Evolutionary conservation across 2,329 filamentous ascomycete species (phyloP), one percentile per base, ranked within the genome.

Genomic region (Xylariaceae sp.): DNA sequence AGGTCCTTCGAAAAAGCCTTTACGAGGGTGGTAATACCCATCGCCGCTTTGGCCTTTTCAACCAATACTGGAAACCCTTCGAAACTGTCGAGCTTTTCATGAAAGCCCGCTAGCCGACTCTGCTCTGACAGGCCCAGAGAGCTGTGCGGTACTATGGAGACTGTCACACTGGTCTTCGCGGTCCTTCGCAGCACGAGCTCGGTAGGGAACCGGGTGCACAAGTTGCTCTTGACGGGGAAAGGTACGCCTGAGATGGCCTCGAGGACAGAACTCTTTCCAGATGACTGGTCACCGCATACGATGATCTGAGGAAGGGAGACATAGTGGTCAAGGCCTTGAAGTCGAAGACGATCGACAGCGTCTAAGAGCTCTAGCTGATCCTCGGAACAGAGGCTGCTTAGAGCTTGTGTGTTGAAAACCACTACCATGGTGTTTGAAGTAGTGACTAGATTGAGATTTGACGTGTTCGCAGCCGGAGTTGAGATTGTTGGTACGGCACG

Each of bases 211-310:
- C 81, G 75, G 0, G 85, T 87, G 66, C 84, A 87, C 0, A 86
- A 64, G 30, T 77, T 81, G 47, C 81, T 80, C 20, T 83, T 81
- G 7, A 75, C 72, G 0, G 84, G 84, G 56, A 88, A 88, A 0
- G 77, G 75, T 1, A 88, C 75, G 3, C 81, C 77, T 0, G 84
- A 85, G 32, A 88, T 82, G 1, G 83, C 84, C 61, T 88, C 83
- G 0, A 88, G 76, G 0, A 87, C 82, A 0, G 83, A 86, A 50
- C 81, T 85, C 65, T 88, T 88, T 3, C 84, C 85, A 1, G 80
- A 79, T 0, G 80, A 84, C 59, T 86, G 83, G 52, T 86, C 80
- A 2, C 85, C 84, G 44, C 79, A 82, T 10, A 86, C 82, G 23
- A 86, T 78, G 50, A 79, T 76, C 57, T 79, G 70, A 0, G 77